These are phyloP conservation scores for Corrigiola litoralis DNA, from an alignment of 179 eudicot species.

Conservation along the genomic window DNA sequence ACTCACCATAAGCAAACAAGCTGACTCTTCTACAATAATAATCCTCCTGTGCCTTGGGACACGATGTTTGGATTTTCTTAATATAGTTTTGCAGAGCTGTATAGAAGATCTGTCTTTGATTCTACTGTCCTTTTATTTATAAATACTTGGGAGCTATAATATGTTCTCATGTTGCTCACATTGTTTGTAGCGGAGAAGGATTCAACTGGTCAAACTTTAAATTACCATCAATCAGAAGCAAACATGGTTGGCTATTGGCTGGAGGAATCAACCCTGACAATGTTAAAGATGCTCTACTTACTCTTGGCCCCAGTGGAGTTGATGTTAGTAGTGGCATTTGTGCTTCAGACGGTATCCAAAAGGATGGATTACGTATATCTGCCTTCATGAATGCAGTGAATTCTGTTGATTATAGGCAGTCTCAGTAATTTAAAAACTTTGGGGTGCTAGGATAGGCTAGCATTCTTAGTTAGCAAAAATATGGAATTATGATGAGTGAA, in stretches of 20 bases:
- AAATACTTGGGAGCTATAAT: background rate
- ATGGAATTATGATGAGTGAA: too few species aligned
- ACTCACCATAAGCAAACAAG: too few species aligned
- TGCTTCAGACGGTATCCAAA: slow-evolving; percentile 66
- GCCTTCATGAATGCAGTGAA: slow-evolving; percentile 69
- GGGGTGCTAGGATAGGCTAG: background rate
- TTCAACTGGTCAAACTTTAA: slow-evolving; percentile 76
- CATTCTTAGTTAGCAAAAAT: too few species aligned
- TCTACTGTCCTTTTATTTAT: too few species aligned
- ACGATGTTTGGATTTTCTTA: too few species aligned
- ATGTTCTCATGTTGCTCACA: background rate
- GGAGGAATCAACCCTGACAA: slow-evolving; percentile 90
- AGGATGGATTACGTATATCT: slow-evolving; percentile 51
- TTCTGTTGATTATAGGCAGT: slow-evolving; percentile 33
- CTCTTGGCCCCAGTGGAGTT: slow-evolving; percentile 67
- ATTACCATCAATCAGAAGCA: slow-evolving; percentile 67
- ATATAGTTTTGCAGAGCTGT: background rate
- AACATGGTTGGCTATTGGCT: slow-evolving; percentile 87
- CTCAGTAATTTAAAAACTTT: background rate
- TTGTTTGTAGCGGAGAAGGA: slow-evolving; percentile 72
- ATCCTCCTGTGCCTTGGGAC: too few species aligned
- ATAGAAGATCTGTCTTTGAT: too few species aligned
- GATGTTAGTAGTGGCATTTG: slow-evolving; percentile 98
- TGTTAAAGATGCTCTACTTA: slow-evolving; percentile 56
- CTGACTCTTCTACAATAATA: too few species aligned